phyloP scores from a whole-genome alignment of 2,329 filamentous ascomycete species.

The Alternaria triticimaculans region DNA sequence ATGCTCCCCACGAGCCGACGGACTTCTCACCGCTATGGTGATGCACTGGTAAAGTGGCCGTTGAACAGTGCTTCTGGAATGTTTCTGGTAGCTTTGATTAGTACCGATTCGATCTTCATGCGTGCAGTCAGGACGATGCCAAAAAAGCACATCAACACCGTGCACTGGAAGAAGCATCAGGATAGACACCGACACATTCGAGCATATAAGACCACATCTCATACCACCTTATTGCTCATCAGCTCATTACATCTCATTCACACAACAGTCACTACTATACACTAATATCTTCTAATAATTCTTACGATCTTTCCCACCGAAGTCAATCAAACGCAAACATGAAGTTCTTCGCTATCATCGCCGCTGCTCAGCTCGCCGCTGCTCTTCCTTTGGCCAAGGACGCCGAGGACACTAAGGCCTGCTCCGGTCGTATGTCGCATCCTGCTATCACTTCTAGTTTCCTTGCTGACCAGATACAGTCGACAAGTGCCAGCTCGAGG shows the following conservation, averaged over 20 bases:
- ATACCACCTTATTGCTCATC: neutral
- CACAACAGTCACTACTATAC: neutral
- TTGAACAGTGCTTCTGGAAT: neutral
- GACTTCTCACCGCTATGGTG: neutral
- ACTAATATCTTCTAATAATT: neutral
- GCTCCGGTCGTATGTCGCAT: neutral
- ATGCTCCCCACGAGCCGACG: neutral
- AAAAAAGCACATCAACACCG: neutral
- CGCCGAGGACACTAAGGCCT: neutral
- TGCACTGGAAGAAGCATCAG: neutral
- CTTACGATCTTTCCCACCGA: neutral
- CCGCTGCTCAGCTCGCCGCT: neutral
- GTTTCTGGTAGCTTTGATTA: neutral
- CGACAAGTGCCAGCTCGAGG: no score
- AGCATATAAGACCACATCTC: neutral
- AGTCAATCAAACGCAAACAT: neutral
- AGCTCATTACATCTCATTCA: neutral
- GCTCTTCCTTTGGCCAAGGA: neutral
- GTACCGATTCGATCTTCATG: neutral
- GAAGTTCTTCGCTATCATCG: neutral
- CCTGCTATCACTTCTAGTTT: neutral
- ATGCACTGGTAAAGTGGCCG: neutral
- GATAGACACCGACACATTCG: neutral
- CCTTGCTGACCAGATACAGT: neutral
- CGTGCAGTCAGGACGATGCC: neutral